Percentiles rank a stretch among this genome's conserved stretches.
phyloP scores from a whole-genome alignment of 2,329 filamentous ascomycete species.

The Fusarium brevicatenulatum region DNA sequence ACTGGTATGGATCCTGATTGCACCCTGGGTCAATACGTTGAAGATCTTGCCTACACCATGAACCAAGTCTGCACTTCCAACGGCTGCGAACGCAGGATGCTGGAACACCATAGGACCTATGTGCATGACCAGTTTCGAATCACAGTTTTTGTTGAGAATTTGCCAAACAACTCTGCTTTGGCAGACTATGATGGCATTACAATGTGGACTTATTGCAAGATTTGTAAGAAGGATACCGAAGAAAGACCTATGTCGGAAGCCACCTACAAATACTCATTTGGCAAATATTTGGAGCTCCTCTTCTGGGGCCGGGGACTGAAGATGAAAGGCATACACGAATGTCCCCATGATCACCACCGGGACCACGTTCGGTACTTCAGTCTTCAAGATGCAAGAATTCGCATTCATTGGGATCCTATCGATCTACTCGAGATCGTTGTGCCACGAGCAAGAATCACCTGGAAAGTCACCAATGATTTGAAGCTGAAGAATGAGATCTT shows the following conservation, averaged over 20 bases:
- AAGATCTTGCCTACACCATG: constrained; percentile 83
- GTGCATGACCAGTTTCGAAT: constrained; percentile 96
- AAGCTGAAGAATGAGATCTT: constrained; percentile 94
- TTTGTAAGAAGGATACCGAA: constrained; percentile 89
- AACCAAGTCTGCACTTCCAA: constrained; percentile 82
- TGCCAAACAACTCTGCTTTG: constrained; percentile 55
- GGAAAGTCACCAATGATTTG: constrained; percentile 97
- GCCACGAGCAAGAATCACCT: constrained; percentile 87
- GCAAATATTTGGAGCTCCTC: constrained; percentile 96
- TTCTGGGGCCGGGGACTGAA: constrained; percentile 92
- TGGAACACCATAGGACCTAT: constrained; percentile 94
- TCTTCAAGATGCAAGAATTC: constrained; percentile 83
- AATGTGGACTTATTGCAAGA: constrained; percentile 98
- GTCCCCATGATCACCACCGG: constrained; percentile 90
- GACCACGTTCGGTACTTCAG: constrained; percentile 96
- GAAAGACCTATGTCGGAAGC: constrained; percentile 91
- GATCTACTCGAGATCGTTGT: constrained; percentile 95
- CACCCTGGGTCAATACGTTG: constrained; percentile 93
- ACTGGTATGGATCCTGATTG: constrained; percentile 82
- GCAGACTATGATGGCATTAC: constrained; percentile 74
- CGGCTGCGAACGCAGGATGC: constrained; percentile 88
- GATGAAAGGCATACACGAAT: constrained; percentile 74
- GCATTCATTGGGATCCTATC: constrained; percentile 92
- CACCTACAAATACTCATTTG: constrained; percentile 98
- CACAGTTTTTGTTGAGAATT: constrained; percentile 82